Percentiles rank a stretch among this genome's conserved stretches.
These are phyloP conservation scores for Thymus mandschuricus DNA, from an alignment of 257 asterid species.

Conservation along the genomic window DNA sequence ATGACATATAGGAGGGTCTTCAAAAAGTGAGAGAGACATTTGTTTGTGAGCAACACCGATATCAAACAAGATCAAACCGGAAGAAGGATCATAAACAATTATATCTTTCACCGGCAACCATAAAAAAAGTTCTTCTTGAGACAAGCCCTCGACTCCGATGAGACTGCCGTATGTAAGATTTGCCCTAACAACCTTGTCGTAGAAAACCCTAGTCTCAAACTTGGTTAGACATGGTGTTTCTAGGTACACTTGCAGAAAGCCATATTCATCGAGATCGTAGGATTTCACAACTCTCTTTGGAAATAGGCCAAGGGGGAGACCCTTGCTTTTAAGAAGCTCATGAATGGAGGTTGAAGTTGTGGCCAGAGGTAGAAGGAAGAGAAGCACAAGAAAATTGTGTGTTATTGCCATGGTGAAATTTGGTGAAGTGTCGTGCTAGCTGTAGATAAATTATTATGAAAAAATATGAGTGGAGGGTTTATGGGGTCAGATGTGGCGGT, in stretches of 20 bases:
- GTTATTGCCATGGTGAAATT: constrained; percentile 30
- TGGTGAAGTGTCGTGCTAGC: background rate
- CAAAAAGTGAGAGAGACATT: constrained; percentile 76
- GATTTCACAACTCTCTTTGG: constrained; percentile 72
- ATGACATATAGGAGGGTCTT: constrained; percentile 78
- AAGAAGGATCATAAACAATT: constrained; percentile 73
- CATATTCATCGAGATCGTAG: constrained; percentile 56
- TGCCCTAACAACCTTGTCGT: constrained; percentile 73
- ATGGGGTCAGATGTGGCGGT: background rate
- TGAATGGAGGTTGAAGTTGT: constrained; percentile 44
- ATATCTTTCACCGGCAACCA: constrained; percentile 92
- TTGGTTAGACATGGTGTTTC: constrained; percentile 79
- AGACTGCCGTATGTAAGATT: constrained; percentile 80
- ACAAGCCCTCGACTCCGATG: constrained; percentile 72
- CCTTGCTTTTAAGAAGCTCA: constrained; percentile 68
- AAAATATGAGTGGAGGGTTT: constrained; percentile 10
- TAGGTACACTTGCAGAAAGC: constrained; percentile 62
- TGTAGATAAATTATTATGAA: background rate
- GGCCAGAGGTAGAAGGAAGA: constrained; percentile 34
- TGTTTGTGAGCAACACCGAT: constrained; percentile 88
- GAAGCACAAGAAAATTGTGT: constrained; percentile 32
- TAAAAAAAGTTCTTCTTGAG: constrained; percentile 83
- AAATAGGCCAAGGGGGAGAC: constrained; percentile 81
- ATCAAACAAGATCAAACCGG: constrained; percentile 82
- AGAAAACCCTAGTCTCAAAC: constrained; percentile 72